Conservation (phyloP, 257 asterid species). For the Oldenlandia corymbosa region DNA sequence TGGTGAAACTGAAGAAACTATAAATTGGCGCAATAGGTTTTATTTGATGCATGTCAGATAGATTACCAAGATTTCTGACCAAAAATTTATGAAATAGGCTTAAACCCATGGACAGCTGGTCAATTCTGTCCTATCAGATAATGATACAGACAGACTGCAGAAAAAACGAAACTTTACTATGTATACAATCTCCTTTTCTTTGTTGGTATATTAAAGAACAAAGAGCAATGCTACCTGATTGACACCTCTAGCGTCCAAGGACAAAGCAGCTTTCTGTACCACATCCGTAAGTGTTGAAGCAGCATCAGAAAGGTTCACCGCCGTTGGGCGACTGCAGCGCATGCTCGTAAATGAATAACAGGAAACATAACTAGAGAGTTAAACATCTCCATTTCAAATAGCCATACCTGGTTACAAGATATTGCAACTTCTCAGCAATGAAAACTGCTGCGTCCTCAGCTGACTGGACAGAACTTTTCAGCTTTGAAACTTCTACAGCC, state of each 20-base stretch:
- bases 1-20: too few species aligned
- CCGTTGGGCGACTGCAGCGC: slow-evolving; percentile 82
- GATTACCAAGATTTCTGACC: neutral
- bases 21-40: neutral
- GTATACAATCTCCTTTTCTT: neutral
- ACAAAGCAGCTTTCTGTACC: slow-evolving; percentile 41
- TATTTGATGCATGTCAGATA: neutral
- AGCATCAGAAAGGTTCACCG: slow-evolving; percentile 92
- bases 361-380: neutral
- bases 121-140: neutral
- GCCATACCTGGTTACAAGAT: slow-evolving; percentile 78
- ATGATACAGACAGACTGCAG: neutral
- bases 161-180: neutral
- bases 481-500: slow-evolving; percentile 75
- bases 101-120: neutral
- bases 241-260: slow-evolving; percentile 47
- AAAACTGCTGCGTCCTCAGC: slow-evolving; percentile 63
- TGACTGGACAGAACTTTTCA: slow-evolving; percentile 46
- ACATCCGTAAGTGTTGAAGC: slow-evolving; percentile 70
- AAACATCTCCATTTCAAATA: slow-evolving; percentile 3
- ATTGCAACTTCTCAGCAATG: slow-evolving; percentile 58
- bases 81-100: neutral
- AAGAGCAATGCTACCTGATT: slow-evolving; percentile 48
- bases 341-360: slow-evolving; percentile 1
- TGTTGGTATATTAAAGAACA: neutral